Evolutionary conservation across 805 yeast species (phyloP).

Genomic region (Suhomyces sp.): DNA sequence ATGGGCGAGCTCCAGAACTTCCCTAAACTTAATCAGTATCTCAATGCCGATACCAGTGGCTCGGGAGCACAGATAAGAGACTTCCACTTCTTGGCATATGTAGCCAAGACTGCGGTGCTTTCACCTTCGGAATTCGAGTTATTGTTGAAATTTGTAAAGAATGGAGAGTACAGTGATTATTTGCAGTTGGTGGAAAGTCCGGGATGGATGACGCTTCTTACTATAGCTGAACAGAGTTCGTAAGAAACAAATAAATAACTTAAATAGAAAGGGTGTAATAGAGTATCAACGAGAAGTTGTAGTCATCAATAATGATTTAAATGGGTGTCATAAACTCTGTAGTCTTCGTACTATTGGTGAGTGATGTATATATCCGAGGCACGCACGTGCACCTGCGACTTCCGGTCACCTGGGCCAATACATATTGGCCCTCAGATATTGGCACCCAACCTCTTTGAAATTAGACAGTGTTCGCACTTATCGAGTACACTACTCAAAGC

Average conservation of each 20-base stretch:
- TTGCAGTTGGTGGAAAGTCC: slow-evolving; percentile 56
- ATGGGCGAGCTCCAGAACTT: slow-evolving; percentile 74
- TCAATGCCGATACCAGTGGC: slow-evolving; percentile 34
- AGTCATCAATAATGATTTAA: no score
- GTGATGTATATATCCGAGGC: no score
- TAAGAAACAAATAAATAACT: slow-evolving; percentile 1
- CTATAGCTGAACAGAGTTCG: slow-evolving; percentile 42
- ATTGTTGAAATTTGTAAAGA: slow-evolving; percentile 47
- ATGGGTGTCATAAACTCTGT: no score
- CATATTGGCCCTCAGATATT: no score
- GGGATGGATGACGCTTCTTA: slow-evolving; percentile 80
- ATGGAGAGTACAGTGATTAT: slow-evolving; percentile 42
- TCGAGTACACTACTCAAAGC: no score
- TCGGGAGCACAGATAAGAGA: slow-evolving; percentile 48
- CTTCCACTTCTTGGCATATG: slow-evolving; percentile 70
- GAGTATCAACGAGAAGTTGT: not conserved
- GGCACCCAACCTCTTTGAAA: no score
- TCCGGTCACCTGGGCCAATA: no score
- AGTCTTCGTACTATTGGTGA: no score
- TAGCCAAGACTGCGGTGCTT: slow-evolving; percentile 56
- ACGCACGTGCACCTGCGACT: no score
- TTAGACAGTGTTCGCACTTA: no score
- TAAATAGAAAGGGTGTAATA: slow-evolving; percentile 4
- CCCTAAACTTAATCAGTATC: slow-evolving; percentile 47
- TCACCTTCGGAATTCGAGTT: slow-evolving; percentile 51